A percentile compares a stretch with the other conserved stretches of the same genome.
Conservation (phyloP, 2,329 filamentous ascomycete genomes). For the Ceratocystis cacaofunesta region DNA sequence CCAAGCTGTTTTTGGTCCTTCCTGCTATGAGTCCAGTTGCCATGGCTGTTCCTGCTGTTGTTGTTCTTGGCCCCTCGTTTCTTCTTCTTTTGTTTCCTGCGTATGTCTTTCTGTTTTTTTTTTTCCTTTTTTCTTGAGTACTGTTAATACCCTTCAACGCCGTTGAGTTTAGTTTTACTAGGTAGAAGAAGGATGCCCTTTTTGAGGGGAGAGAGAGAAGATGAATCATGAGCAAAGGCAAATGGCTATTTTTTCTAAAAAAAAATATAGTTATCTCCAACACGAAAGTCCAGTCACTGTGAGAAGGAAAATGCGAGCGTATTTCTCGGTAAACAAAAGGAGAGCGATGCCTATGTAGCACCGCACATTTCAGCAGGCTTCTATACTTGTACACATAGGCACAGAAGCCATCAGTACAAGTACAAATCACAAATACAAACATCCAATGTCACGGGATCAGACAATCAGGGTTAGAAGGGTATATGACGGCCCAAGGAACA, state of each 20-base stretch:
- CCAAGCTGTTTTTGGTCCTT: not conserved
- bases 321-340: too few relatives aligned
- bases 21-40: not conserved
- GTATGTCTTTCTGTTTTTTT: not conserved
- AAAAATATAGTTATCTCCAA: not conserved
- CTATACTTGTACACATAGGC: too few relatives aligned
- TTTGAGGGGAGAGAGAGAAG: not conserved
- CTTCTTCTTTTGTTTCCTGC: not conserved
- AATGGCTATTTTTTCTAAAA: not conserved
- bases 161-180: not conserved
- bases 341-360: too few relatives aligned
- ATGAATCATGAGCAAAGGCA: not conserved
- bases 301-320: too few relatives aligned
- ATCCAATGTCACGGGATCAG: too few relatives aligned
- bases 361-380: too few relatives aligned
- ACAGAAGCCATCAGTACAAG: too few relatives aligned
- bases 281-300: too few relatives aligned
- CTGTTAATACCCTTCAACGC: conserved; percentile 10
- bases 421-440: too few relatives aligned
- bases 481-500: too few relatives aligned
- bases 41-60: not conserved
- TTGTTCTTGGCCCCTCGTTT: not conserved
- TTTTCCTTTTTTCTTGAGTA: conserved; percentile 4
- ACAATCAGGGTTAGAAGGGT: too few relatives aligned
- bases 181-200: not conserved